phyloP scores from a whole-genome alignment of 495 filamentous ascomycete genomes.

The Aspergillus homomorphus region DNA sequence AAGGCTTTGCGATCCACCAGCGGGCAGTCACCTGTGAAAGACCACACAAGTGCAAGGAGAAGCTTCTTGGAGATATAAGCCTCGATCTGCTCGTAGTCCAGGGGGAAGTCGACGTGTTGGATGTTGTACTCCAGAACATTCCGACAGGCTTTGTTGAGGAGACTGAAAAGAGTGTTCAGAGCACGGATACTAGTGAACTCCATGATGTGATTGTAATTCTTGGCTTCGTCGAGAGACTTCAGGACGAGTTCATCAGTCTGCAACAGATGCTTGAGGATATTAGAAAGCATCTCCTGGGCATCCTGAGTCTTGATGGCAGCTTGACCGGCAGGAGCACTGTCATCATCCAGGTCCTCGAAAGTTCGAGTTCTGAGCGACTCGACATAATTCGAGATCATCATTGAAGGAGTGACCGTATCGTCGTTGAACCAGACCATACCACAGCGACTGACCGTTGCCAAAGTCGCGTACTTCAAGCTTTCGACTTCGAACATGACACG shows the following conservation, averaged over 20 bases:
- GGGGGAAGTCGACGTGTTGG: conserved; percentile 88
- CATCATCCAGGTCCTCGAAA: conserved; percentile 94
- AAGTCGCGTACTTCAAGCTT: conserved; percentile 94
- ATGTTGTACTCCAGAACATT: conserved; percentile 93
- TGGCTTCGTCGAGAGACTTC: conserved; percentile 70
- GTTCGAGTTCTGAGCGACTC: conserved; percentile 72
- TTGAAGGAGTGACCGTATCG: conserved; percentile 85
- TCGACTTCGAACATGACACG: conserved; percentile 99
- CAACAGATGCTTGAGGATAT: conserved; percentile 70
- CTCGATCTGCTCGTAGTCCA: conserved; percentile 85
- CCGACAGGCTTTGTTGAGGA: conserved; percentile 88
- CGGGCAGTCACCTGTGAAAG: conserved; percentile 91
- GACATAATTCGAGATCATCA: conserved; percentile 92
- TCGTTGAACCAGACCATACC: conserved; percentile 99
- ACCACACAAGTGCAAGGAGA: conserved; percentile 87
- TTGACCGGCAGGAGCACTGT: conserved; percentile 76
- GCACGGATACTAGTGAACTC: conserved; percentile 88
- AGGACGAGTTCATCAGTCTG: conserved; percentile 73
- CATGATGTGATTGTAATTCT: conserved; percentile 91
- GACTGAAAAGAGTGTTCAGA: conserved; percentile 88
- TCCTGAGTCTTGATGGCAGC: conserved; percentile 70
- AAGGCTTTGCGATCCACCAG: conserved; percentile 82
- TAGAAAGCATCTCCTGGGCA: conserved; percentile 71
- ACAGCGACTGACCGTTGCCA: conserved; percentile 96
- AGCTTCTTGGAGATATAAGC: conserved; percentile 89